These are phyloP conservation scores for Liquidambar formosana DNA, from an alignment of 164 flowering plant species.

Conservation along the genomic window DNA sequence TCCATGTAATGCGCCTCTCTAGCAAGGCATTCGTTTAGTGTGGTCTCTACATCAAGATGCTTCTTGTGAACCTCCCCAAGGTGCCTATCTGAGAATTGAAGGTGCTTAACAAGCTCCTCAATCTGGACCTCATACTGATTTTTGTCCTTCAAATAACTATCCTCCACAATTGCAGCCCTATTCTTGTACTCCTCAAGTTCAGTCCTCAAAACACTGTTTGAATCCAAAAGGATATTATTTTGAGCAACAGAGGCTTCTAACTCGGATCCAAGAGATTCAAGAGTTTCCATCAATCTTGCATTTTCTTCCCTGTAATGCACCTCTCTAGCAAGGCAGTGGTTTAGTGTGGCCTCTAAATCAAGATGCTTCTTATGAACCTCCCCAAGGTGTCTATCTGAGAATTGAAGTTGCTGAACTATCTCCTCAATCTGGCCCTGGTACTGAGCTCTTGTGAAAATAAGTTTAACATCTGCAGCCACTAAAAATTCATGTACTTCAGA, in stretches of 20 bases:
- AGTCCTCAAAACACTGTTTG: conserved; percentile 21
- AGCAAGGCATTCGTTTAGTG: conserved; percentile 37
- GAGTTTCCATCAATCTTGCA: conserved; percentile 30
- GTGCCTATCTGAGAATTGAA: conserved; percentile 30
- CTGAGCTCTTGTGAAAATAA: conserved; percentile 38
- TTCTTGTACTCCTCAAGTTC: conserved; percentile 48
- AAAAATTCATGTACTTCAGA: conserved; percentile 38
- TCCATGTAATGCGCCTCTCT: conserved; percentile 42
- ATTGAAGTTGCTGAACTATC: conserved; percentile 40
- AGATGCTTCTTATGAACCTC: conserved; percentile 47
- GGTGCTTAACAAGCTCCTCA: conserved; percentile 44
- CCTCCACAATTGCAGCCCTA: conserved; percentile 26
- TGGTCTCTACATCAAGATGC: conserved; percentile 40
- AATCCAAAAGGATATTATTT: conserved; percentile 35
- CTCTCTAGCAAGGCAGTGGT: conserved; percentile 43
- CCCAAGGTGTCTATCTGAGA: conserved; percentile 27
- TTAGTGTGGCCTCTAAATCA: conserved; percentile 38
- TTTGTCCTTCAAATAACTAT: conserved; percentile 22
- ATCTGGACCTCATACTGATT: conserved; percentile 41
- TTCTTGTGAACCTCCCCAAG: conserved; percentile 42
- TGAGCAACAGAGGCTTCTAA: conserved; percentile 37
- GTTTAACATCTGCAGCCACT: conserved; percentile 59
- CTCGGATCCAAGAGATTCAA: conserved; percentile 52
- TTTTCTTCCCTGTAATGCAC: conserved; percentile 49
- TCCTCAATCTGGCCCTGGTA: conserved; percentile 37